Base-by-base conservation (phyloP, 345 rosid genomes). In the Murraya koenigii region DNA sequence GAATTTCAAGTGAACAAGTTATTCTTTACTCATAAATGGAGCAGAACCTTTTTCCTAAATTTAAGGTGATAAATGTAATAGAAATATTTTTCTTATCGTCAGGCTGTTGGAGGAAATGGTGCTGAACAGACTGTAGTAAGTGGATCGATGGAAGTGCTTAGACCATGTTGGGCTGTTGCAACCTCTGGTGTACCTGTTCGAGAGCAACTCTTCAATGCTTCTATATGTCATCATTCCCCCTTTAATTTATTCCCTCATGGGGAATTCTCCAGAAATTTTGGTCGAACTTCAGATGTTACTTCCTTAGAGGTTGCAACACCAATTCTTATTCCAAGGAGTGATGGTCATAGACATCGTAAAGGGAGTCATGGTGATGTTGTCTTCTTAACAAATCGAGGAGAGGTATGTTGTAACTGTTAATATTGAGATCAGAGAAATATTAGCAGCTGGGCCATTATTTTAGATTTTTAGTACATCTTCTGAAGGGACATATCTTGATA, bases 101-200 rank as follows among this genome's bases (percentile, higher is more conserved):
- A 97, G 99, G 93, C 97, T 81, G 98, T 97, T 38, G 98, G 99
- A 52, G 97, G 97, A 84, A 88, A 90, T 89, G 97, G 84, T 85
- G 95, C 91, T 35, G 97, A 89, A 82, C 87, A 87, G 80, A 90
- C 91, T 80, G 97, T 90, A 75, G 87, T 90, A 61, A 91, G 93
- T 77, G 93, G 97, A 82, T 89, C 94, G 52, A 89, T 88, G 90
- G 97, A 93, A 78, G 91, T 93, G 69, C 88, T 91, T 79, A 87
- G 84, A 47, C 97, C 97, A 23, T 93, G 97, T 75, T 93, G 94
- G 98, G 99, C 98, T 66, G 94, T 97, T 78, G 98, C 97, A 54
- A 97, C 99, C 78, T 97, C 97, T 25, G 99, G 98, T 56, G 97
- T 97, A 55, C 99, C 98, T 20, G 89, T 94, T 52, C 86, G 96